These are phyloP conservation scores for Sugiyamaella castrensis DNA, from an alignment of 1,139 yeast species.

Conservation along the genomic window DNA sequence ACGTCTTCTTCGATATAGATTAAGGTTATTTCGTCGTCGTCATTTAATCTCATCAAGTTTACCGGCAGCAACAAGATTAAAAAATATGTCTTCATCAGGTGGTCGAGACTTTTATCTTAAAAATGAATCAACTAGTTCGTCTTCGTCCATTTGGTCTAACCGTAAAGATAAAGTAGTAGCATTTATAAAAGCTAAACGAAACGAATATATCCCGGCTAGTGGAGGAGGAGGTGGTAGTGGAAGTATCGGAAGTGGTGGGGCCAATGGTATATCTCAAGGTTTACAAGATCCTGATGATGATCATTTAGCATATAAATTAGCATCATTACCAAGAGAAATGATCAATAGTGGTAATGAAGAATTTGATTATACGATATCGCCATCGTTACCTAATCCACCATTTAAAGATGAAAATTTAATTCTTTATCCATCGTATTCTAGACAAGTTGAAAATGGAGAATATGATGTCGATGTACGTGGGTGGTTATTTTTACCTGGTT, in stretches of 20 bases:
- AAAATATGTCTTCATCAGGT: conserved; percentile 3
- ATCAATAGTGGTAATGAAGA: conserved; percentile 5
- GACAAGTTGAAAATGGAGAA: conserved; percentile 36
- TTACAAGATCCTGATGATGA: conserved; percentile 21
- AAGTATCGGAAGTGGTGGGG: neutral
- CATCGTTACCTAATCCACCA: conserved; percentile 21
- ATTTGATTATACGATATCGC: neutral
- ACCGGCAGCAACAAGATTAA: neutral
- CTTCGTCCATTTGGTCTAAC: conserved; percentile 1
- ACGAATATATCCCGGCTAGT: conserved; percentile 21
- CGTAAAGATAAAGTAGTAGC: conserved; percentile 19
- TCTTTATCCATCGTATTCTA: conserved; percentile 64
- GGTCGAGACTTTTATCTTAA: neutral
- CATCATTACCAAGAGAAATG: conserved; percentile 5
- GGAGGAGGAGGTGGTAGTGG: neutral
- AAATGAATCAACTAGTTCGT: neutral
- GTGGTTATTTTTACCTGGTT: conserved; percentile 68
- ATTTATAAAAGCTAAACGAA: conserved; percentile 25
- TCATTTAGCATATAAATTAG: conserved; percentile 11
- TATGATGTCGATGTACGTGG: conserved; percentile 66
- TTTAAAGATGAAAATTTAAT: conserved; percentile 36
- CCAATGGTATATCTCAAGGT: conserved; percentile 3
- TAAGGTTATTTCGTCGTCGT: conserved; percentile 3
- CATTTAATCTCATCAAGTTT: too few relatives aligned
- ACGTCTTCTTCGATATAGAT: conserved; percentile 1